Percentiles rank a stretch among this genome's conserved stretches.
Conservation (phyloP, 1,139 yeast genomes). For the Protomyces pachydermus region DNA sequence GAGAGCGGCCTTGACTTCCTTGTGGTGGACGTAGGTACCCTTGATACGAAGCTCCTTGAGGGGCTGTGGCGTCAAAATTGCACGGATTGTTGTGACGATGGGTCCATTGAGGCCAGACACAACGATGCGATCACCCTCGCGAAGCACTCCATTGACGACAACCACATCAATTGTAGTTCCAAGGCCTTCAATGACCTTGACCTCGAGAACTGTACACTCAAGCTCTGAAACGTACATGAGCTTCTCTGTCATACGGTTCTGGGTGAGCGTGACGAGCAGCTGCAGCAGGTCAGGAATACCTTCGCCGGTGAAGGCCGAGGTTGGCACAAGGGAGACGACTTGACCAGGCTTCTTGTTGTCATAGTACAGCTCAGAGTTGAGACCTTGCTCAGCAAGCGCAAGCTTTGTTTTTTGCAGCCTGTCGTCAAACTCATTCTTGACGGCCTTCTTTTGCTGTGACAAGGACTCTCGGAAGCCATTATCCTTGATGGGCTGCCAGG, state of each 20-base stretch:
- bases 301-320: constrained; percentile 98
- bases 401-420: constrained; percentile 80
- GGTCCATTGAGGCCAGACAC: constrained; percentile 98
- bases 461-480: constrained; percentile 94
- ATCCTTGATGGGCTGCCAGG: constrained; percentile 86
- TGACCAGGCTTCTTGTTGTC: constrained; percentile 89
- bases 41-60: constrained; percentile 92
- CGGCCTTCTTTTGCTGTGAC: constrained; percentile 72
- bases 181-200: constrained; percentile 96
- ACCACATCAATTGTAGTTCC: constrained; percentile 99
- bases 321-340: constrained; percentile 93
- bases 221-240: constrained; percentile 90
- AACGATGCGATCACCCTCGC: constrained; percentile 92
- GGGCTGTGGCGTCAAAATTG: constrained; percentile 95
- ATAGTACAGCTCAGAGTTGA: constrained; percentile 93
- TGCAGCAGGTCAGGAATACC: constrained; percentile 99
- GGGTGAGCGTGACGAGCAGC: constrained; percentile 90
- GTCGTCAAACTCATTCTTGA: constrained; percentile 85
- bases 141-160: constrained; percentile 85
- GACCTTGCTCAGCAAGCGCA: constrained; percentile 95
- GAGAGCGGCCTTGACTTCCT: constrained; percentile 96
- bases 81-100: constrained; percentile 94
- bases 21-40: constrained; percentile 70
- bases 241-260: constrained; percentile 98
- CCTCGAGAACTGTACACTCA: constrained; percentile 96